Evolutionary conservation across 2,329 filamentous ascomycete genomes (phyloP), one percentile per base, ranked within the genome.

Genomic region (Penicillium sp.): DNA sequence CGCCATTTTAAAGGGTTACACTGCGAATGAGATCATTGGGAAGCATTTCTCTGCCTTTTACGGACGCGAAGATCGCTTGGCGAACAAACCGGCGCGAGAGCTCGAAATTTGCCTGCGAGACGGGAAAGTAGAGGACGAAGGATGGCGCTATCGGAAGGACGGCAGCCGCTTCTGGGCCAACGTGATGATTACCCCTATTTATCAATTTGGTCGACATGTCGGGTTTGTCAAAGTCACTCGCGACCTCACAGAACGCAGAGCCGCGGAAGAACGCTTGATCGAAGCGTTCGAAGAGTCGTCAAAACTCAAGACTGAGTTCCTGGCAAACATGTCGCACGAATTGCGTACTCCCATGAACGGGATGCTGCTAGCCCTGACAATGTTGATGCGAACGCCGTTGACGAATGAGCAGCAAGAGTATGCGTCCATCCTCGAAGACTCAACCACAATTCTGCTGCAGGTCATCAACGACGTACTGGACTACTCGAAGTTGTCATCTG

Each of bases 401-500:
- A 78, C 79, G 6, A 71, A 79, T 0, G 79, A 85, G 45, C 86
- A 88, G 70, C 78, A 80, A 25, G 85, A 88, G 59, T 83, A 83
- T 45, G 80, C 83, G 1, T 77, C 79, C 43, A 84, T 87, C 49
- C 84, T 88, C 57, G 80, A 85, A 64, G 84, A 87, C 59, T 87
- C 85, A 0, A 85, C 84, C 1, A 80, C 83, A 22, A 78, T 87
- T 2, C 76, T 88, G 25, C 74, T 88, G 19, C 83, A 85, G 63
- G 82, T 88, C 52, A 87, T 89, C 70, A 87, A 89, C 67, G 85
- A 88, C 62, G 86, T 89, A 49, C 79, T 89, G n/a, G 86, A 89
- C 73, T 88, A 87, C 68, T 87, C 86, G 10, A 88, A 88, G 65
- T 77, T 88, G 6, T 82, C 83, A 0, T 85, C 85, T 0, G 84